phyloP scores from a whole-genome alignment of 2,329 filamentous ascomycete genomes.

The Allantophomopsis lycopodina region DNA sequence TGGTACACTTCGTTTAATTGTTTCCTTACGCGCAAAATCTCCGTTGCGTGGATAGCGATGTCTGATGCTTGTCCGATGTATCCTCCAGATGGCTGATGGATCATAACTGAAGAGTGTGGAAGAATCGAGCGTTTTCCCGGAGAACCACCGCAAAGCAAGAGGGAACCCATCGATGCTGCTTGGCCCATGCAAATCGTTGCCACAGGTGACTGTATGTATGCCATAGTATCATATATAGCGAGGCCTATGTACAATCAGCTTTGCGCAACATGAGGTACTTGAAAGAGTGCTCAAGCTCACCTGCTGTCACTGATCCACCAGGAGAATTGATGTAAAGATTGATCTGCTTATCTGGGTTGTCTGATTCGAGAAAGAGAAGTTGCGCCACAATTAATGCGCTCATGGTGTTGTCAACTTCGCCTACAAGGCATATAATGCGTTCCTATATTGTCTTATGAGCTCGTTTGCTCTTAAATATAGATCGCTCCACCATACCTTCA shows the following conservation, averaged over 20 bases:
- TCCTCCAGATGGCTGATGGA: conserved; percentile 83
- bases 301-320: conserved; percentile 81
- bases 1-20: conserved; percentile 87
- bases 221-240: conserved; percentile 98
- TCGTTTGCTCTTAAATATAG: background rate
- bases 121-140: conserved; percentile 77
- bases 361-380: conserved; percentile 93
- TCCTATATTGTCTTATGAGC: conserved; percentile 36
- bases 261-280: background rate
- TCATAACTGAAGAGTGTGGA: conserved; percentile 92
- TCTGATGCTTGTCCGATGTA: conserved; percentile 57
- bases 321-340: conserved; percentile 97
- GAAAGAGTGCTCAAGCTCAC: conserved; percentile 18
- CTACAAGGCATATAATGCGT: conserved; percentile 88
- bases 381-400: conserved; percentile 94
- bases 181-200: conserved; percentile 92
- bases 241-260: conserved; percentile 27
- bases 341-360: conserved; percentile 87
- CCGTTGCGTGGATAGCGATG: conserved; percentile 93
- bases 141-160: conserved; percentile 77
- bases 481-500: conserved; percentile 40
- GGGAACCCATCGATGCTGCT: conserved; percentile 86
- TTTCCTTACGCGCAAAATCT: conserved; percentile 76
- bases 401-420: conserved; percentile 76
- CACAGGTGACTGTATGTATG: conserved; percentile 85